Evolutionary conservation across 768 basidiomycete species (phyloP).

Genomic region (Mycena capillaripes): DNA sequence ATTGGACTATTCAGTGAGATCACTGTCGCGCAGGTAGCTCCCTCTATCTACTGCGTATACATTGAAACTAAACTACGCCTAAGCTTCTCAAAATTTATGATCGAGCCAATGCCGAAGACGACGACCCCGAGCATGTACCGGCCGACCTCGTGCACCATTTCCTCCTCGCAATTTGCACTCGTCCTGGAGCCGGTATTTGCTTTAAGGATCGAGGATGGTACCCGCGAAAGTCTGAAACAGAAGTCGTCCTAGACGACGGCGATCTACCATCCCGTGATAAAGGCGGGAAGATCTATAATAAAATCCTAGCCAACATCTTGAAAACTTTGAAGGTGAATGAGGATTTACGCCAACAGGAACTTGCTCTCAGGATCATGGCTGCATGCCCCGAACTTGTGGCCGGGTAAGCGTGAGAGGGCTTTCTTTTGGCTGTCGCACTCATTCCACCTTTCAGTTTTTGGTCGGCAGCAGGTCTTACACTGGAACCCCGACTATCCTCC

Average conservation of each 20-base stretch:
- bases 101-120: constrained; percentile 63
- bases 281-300: constrained; percentile 79
- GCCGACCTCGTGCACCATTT: constrained; percentile 92
- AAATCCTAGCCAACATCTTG: constrained; percentile 83
- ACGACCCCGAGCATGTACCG: constrained; percentile 67
- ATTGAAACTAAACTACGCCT: background rate
- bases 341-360: constrained; percentile 86
- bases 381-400: constrained; percentile 91
- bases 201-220: constrained; percentile 96
- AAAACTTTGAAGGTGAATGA: constrained; percentile 89
- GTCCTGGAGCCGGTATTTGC: constrained; percentile 87
- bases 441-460: constrained; percentile 70
- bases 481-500: constrained; percentile 90
- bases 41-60: background rate
- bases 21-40: constrained; percentile 72
- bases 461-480: constrained; percentile 74
- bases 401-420: constrained; percentile 60
- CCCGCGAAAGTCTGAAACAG: constrained; percentile 66
- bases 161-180: constrained; percentile 85
- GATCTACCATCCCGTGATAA: constrained; percentile 47
- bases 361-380: constrained; percentile 82
- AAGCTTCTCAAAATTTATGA: constrained; percentile 86
- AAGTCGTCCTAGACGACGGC: constrained; percentile 56
- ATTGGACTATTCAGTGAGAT: constrained; percentile 79
- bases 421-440: background rate